Evolutionary conservation across 2,329 filamentous ascomycete species (phyloP).

Genomic region (Fusarium sp.): DNA sequence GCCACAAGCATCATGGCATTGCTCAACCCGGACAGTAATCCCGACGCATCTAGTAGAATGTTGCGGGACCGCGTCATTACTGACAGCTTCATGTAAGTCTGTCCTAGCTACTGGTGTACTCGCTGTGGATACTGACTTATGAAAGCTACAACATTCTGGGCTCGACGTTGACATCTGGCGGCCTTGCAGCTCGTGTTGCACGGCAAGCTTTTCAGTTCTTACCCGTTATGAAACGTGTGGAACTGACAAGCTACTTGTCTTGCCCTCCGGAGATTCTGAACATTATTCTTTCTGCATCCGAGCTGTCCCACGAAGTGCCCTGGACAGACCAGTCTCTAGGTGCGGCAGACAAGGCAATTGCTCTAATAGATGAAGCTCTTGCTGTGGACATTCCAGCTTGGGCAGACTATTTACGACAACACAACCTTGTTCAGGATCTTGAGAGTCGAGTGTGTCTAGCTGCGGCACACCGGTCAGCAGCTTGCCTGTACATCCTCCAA

Average conservation of each 20-base stretch:
- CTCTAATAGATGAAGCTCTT: constrained; percentile 52
- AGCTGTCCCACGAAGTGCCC: constrained; percentile 51
- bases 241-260: constrained; percentile 54
- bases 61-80: constrained; percentile 57
- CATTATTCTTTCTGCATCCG: constrained; percentile 55
- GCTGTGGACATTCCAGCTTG: constrained; percentile 53
- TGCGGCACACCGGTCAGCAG: constrained; percentile 56
- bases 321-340: constrained; percentile 44
- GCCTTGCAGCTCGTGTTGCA: constrained; percentile 50
- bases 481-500: constrained; percentile 57
- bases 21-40: constrained; percentile 42
- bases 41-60: constrained; percentile 45
- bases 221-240: constrained; percentile 52
- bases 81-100: constrained; percentile 57
- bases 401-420: constrained; percentile 51
- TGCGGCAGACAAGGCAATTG: constrained; percentile 48
- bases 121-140: constrained; percentile 16
- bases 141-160: constrained; percentile 52
- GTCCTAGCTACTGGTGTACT: neutral
- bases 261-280: constrained; percentile 54
- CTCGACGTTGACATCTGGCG: constrained; percentile 48
- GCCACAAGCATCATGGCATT: constrained; percentile 53
- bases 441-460: constrained; percentile 55
- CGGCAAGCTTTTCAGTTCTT: constrained; percentile 50
- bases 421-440: constrained; percentile 48